Conservation (phyloP, 495 filamentous ascomycete genomes). For the Parachaetomium inaequale region DNA sequence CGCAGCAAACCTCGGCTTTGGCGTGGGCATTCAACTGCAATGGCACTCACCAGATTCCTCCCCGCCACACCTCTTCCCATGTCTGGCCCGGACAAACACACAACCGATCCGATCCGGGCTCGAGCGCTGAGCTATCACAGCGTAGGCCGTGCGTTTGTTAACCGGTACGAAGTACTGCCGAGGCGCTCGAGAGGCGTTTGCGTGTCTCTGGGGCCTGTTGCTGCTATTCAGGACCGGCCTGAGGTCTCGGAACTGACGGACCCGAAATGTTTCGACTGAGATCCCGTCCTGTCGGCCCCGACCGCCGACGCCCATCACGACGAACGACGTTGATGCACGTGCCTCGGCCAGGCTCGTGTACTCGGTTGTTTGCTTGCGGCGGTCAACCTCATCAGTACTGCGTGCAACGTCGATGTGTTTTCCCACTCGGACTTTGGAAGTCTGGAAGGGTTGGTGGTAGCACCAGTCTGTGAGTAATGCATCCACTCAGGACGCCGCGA, state of each 20-base stretch:
- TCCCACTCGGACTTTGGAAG: background rate
- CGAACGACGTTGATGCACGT: background rate
- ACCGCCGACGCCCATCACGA: background rate
- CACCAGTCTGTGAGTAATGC: background rate
- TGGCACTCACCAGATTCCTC: background rate
- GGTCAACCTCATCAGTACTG: background rate
- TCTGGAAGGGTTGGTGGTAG: background rate
- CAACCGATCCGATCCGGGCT: background rate
- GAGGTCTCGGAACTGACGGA: constrained; percentile 20
- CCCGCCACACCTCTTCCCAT: background rate
- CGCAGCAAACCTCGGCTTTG: constrained; percentile 10
- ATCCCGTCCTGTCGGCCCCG: constrained; percentile 24
- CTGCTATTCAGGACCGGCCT: constrained; percentile 16
- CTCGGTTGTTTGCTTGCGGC: background rate
- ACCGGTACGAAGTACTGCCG: background rate
- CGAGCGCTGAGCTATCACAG: background rate
- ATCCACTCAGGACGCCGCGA: background rate
- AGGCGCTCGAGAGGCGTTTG: too few relatives aligned
- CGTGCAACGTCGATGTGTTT: background rate
- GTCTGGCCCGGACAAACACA: background rate
- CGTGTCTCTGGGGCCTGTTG: too few relatives aligned
- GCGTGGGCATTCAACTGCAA: background rate
- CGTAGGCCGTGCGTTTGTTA: background rate
- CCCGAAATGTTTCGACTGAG: constrained; percentile 7
- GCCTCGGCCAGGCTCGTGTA: background rate